Evolutionary conservation across 2,329 filamentous ascomycete species (phyloP), one percentile per base, ranked within the genome.

Genomic region (Trichoderma guizhouense): DNA sequence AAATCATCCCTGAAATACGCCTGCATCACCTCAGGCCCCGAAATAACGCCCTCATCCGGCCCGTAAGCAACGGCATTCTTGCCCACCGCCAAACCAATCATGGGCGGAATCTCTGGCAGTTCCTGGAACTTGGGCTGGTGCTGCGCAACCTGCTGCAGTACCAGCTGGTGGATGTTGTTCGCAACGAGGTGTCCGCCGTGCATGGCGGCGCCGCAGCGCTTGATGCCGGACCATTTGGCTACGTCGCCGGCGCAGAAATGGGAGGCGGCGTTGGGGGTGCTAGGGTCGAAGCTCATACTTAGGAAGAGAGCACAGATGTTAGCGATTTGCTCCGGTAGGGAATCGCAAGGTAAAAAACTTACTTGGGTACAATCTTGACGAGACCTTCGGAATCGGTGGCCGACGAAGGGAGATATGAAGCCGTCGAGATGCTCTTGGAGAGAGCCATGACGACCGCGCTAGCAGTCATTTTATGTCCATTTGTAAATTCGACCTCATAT

Each of bases 141-240:
- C 28, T 77, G 80, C 0, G 81, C 79, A 28, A 82, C 75, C 66
- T 84, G 76, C 43, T 80, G 79, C 58, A 88, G 79, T 78, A 92
- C 89, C 28, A 85, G 82, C 80, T 91, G 87, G 81, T 92, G 87
- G 69, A 92, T 86, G 78, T 95, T 95, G 68, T 86, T 81, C 7
- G 89, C 92, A 3, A 88, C 87, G 73, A 87, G 85, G 76, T 90
- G 88, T 47, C 92, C 93, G 84, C 91, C 90, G 77, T 92, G 88
- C 87, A 95, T 93, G 39, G 93, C 93, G 18, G 85, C 88, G 28
- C 93, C 92, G 76, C 91, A 93, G 58, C 93, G 90, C 84, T 94
- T 95, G 82, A 95, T 94, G 57, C 92, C 92, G 0, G 90, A 87
- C 92, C 93, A 95, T 62, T 84, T 83, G 36, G 87, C 87, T 18